Conservation (phyloP, 202 grass and related monocot species). For the Zizania palustris region DNA sequence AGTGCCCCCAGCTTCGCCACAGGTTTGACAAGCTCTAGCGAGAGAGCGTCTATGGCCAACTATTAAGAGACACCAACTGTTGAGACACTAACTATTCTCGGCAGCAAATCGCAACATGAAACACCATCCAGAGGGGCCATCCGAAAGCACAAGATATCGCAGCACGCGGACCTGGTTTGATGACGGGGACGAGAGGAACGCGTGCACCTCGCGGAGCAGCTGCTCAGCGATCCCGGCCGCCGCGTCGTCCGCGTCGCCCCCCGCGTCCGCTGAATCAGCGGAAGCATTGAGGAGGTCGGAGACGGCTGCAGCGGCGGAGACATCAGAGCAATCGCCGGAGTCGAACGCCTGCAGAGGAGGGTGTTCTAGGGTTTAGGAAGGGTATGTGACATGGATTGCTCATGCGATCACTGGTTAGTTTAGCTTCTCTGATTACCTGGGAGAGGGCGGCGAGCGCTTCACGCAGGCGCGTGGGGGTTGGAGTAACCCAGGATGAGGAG, state of each 20-base stretch:
- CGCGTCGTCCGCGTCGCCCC: neutral
- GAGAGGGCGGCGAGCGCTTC: slow-evolving; percentile 48
- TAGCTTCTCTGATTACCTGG: slow-evolving; percentile 35
- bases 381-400: neutral
- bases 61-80: slow-evolving; percentile 9
- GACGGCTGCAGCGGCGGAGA: neutral
- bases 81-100: neutral
- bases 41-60: slow-evolving; percentile 70
- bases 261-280: neutral
- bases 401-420: neutral
- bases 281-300: slow-evolving; percentile 31
- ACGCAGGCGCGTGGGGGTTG: slow-evolving; percentile 8
- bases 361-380: slow-evolving; percentile 24
- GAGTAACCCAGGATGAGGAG: neutral
- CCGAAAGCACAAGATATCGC: neutral
- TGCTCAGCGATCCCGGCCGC: slow-evolving; percentile 36
- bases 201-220: slow-evolving; percentile 63
- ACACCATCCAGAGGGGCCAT: neutral
- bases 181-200: slow-evolving; percentile 54
- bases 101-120: neutral
- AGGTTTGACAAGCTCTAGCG: slow-evolving; percentile 68
- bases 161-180: slow-evolving; percentile 54
- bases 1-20: slow-evolving; percentile 60
- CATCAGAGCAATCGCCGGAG: slow-evolving; percentile 41
- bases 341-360: slow-evolving; percentile 43